Percentiles rank a stretch among this genome's conserved stretches.
These are phyloP conservation scores for Penicillium sp. DNA, from an alignment of 2,329 filamentous ascomycete species.

Conservation along the genomic window DNA sequence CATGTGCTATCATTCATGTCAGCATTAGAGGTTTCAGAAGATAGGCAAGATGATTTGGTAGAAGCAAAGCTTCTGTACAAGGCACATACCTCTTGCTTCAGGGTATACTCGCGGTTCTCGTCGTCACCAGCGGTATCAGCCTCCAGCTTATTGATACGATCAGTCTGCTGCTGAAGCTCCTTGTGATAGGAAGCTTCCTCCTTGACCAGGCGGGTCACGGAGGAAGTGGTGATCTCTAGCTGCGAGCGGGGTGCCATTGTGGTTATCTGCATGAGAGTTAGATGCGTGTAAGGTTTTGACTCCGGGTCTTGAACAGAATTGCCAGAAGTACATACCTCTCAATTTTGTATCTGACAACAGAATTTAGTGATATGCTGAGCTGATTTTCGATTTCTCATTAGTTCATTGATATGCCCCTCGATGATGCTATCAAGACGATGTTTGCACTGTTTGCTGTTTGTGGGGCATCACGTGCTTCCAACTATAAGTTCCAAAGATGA, in stretches of 20 bases:
- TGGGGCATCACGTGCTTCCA: background rate
- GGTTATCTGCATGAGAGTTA: slow-evolving; percentile 13
- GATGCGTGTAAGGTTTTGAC: background rate
- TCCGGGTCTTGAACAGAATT: background rate
- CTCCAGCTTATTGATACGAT: slow-evolving; percentile 67
- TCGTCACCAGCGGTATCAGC: slow-evolving; percentile 67
- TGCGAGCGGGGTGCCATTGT: slow-evolving; percentile 73
- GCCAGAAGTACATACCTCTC: background rate
- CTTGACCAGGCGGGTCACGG: slow-evolving; percentile 80
- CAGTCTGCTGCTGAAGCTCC: slow-evolving; percentile 73
- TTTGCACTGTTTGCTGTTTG: slow-evolving; percentile 1
- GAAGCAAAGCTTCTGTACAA: background rate
- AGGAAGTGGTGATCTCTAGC: slow-evolving; percentile 81
- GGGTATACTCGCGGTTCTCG: slow-evolving; percentile 71
- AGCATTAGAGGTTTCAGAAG: slow-evolving; percentile 6
- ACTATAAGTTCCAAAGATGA: background rate
- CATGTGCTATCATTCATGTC: slow-evolving; percentile 56
- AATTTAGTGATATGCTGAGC: background rate
- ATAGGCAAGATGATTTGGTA: background rate
- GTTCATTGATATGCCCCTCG: slow-evolving; percentile 15
- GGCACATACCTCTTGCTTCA: slow-evolving; percentile 78
- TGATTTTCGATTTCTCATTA: background rate
- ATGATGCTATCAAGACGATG: slow-evolving; percentile 16
- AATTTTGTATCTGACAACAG: background rate
- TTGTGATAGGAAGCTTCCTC: slow-evolving; percentile 89